Evolutionary conservation across 495 filamentous ascomycete species (phyloP), one percentile per base, ranked within the genome.

Genomic region (Friedmanniomyces simplex): DNA sequence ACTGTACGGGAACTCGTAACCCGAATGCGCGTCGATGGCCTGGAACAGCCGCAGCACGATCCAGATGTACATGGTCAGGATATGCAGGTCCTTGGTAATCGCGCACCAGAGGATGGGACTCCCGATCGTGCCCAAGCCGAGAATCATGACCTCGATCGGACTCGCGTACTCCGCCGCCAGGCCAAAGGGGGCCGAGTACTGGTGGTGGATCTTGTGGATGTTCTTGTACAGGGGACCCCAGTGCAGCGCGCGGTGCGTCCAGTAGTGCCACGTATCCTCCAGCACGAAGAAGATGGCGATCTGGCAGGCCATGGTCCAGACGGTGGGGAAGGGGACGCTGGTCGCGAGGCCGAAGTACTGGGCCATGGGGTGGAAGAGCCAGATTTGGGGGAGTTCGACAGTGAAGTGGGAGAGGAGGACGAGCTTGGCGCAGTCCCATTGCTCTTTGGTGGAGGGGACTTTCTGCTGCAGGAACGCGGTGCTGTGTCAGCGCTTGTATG

Each of bases 251-350:
- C 93, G 89, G 74, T 98, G 93, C 50, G 80, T 83, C 82, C 91
- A 98, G 77, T 98, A 98, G 70, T 98, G 93, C 94, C 94, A 98
- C 50, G 94, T 78, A 72, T 98, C 93, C 70, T 98, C 93, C 65
- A 96, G 68, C 42, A 97, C 80, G 71, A 98, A 98, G 78, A 98
- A 96, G 66, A 96, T 76, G 37, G 84, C 80, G 57, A 98, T 95
- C 57, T 98, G 93, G 64, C 86, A 85, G 50, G 86, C 86, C 78
- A 98, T 98, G 54, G 82, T 94, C 68, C 80, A 83, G 62, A 86
- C 56, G 10, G 82, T 72, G 11, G 93, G 93, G 77, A 98, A 98
- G 8, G 94, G 93, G 48, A 96, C 86, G 48, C 84, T 81, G 55
- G 88, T 96, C 20, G 82, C 77, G 68, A 98, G 84, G 63, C 94